Evolutionary conservation across 441 rosid genomes (phyloP).

Genomic region (Erodium moschatum): DNA sequence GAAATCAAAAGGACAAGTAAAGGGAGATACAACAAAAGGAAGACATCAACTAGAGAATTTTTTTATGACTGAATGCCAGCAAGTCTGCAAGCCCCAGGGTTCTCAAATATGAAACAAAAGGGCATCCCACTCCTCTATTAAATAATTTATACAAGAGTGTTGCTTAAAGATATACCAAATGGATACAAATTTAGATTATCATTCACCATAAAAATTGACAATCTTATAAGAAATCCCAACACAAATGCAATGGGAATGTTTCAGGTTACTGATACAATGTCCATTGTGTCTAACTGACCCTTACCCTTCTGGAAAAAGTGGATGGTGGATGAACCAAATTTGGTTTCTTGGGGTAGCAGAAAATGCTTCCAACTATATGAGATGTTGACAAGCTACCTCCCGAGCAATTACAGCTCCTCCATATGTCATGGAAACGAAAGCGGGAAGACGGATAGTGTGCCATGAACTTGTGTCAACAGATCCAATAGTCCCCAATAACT

Average conservation of each 20-base stretch:
- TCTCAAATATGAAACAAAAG: conserved; percentile 1
- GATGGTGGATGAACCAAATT: conserved; percentile 17
- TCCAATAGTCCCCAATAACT: conserved; percentile 7
- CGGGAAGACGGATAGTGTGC: conserved; percentile 32
- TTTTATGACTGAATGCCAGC: background rate
- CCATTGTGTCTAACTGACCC: background rate
- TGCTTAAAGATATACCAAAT: background rate
- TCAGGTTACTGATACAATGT: background rate
- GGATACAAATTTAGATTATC: background rate
- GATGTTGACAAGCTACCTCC: conserved; percentile 24
- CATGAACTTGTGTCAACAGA: conserved; percentile 31
- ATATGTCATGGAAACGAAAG: conserved; percentile 28
- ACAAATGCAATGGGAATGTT: background rate
- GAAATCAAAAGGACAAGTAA: background rate
- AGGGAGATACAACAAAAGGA: background rate
- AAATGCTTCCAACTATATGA: conserved; percentile 17
- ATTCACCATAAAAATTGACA: background rate
- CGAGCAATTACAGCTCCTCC: conserved; percentile 29
- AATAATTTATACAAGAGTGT: background rate
- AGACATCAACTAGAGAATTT: background rate
- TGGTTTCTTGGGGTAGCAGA: conserved; percentile 19
- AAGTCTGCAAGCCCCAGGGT: background rate
- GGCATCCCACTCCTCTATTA: background rate
- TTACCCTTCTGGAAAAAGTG: conserved; percentile 25
- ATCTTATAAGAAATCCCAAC: background rate